phyloP scores from a whole-genome alignment of 148 eudicot species.

The Cornus kousa region DNA sequence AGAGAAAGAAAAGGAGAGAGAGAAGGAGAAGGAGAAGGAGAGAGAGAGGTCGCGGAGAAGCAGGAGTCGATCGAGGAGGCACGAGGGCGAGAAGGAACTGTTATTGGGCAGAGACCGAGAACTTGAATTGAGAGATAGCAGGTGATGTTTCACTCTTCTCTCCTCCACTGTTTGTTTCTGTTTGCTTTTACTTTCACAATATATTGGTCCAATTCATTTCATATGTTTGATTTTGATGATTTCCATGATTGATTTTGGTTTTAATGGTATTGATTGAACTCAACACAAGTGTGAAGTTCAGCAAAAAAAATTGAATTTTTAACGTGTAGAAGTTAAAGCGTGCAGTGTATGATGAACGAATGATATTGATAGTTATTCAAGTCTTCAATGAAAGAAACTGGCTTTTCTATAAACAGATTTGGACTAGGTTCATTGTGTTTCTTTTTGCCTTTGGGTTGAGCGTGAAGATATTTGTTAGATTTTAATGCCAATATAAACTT shows the following conservation, averaged over 20 bases:
- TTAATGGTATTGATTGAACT: neutral
- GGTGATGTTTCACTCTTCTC: conserved; percentile 34
- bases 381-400: neutral
- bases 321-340: neutral
- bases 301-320: neutral
- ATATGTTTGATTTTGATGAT: neutral
- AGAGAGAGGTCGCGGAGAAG: conserved; percentile 17
- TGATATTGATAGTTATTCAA: neutral
- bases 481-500: neutral
- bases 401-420: neutral
- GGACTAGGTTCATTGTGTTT: neutral
- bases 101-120: conserved; percentile 39
- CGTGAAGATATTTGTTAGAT: neutral
- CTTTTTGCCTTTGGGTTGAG: neutral
- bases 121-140: conserved; percentile 65
- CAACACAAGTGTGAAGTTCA: neutral
- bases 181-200: neutral
- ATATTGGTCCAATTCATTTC: neutral
- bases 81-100: conserved; percentile 38
- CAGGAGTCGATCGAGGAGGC: conserved; percentile 34
- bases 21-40: conserved; percentile 26
- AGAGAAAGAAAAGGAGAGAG: conserved; percentile 23
- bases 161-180: neutral
- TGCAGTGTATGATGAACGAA: neutral
- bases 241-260: neutral